Base-by-base conservation (phyloP, 805 yeast species). In the Barnettozyma californica region DNA sequence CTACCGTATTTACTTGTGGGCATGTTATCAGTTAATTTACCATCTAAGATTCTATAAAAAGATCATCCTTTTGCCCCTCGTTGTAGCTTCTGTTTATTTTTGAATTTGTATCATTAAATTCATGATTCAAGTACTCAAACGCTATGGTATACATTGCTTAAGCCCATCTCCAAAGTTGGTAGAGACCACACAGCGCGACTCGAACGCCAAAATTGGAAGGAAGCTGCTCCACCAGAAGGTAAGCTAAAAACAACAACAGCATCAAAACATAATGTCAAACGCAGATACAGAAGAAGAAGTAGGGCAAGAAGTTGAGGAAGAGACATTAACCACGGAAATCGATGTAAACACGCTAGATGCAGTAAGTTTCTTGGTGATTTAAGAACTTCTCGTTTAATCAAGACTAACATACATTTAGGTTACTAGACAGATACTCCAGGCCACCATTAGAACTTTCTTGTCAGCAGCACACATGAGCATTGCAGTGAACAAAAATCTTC, bases 381-480 rank as follows among this genome's bases (percentile, higher is more conserved):
- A 29, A 29, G 5, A 8, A 23, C 16, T 13, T 29, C n/a, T 29
- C 8, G 3, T 29, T 29, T 7, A 23, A 35, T 18, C 9, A 16
- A 14, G 9, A 21, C 25, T 21, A 19, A 35, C 38, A 18, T 4
- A 35, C 8, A 7, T 3, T 14, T 16, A 41, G 49, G 40, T 46
- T 16, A 41, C 36, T 3, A 29, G 41, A 9, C 48, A 46, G n/a
- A 42, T 49, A 9, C 42, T 47, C 1, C 36, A 27, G 3, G 53
- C 31, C 25, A 42, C 48, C 2, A 52, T 53, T 0, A 27, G 55
- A 31, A 19, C 53, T 1, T 43, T 53, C 14, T 25, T 56, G 11
- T 51, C 55, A 1, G 21, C 51, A 1, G 52, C 52, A n/a, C 46
- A 44, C 19, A 41, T 49, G 4, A 53, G 51, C 19, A 40, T 44